These are phyloP conservation scores for Candida arabinofermentans DNA, from an alignment of 805 yeast genomes.

Conservation along the genomic window DNA sequence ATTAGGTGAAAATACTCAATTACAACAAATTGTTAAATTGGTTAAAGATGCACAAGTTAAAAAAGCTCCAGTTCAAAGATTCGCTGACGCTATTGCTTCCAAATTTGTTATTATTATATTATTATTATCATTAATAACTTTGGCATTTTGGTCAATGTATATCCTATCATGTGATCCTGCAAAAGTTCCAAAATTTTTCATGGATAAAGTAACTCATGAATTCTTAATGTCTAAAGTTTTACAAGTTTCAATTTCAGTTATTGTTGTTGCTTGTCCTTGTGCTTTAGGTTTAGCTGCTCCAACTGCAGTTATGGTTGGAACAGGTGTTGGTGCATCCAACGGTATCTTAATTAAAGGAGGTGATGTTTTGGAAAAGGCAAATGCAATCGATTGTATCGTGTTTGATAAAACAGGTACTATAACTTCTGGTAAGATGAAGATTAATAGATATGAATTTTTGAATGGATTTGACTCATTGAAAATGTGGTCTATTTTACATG, in stretches of 20 bases:
- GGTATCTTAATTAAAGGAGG: slow-evolving; percentile 95
- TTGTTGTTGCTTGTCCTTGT: slow-evolving; percentile 94
- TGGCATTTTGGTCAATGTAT: slow-evolving; percentile 54
- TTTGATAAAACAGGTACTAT: slow-evolving; percentile 97
- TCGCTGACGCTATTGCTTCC: slow-evolving; percentile 81
- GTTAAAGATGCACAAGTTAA: slow-evolving; percentile 87
- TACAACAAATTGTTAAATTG: slow-evolving; percentile 79
- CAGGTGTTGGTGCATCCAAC: slow-evolving; percentile 88
- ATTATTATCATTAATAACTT: slow-evolving; percentile 57
- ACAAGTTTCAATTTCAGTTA: slow-evolving; percentile 81
- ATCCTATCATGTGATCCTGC: slow-evolving; percentile 17
- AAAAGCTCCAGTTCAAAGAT: slow-evolving; percentile 87
- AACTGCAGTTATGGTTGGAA: slow-evolving; percentile 98
- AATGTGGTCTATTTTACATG: slow-evolving; percentile 50
- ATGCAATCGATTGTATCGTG: slow-evolving; percentile 57
- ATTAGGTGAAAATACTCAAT: slow-evolving; percentile 80
- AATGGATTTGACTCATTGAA: slow-evolving; percentile 21
- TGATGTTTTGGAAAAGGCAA: slow-evolving; percentile 73
- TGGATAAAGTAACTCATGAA: slow-evolving; percentile 16
- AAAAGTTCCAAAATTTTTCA: slow-evolving; percentile 26
- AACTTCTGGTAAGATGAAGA: slow-evolving; percentile 75
- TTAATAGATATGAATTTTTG: slow-evolving; percentile 26
- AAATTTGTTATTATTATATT: slow-evolving; percentile 79
- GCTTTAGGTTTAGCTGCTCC: slow-evolving; percentile 91
- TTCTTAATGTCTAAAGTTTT: slow-evolving; percentile 34